Evolutionary conservation across 148 eudicot genomes (phyloP).

Genomic region (Silene conica): DNA sequence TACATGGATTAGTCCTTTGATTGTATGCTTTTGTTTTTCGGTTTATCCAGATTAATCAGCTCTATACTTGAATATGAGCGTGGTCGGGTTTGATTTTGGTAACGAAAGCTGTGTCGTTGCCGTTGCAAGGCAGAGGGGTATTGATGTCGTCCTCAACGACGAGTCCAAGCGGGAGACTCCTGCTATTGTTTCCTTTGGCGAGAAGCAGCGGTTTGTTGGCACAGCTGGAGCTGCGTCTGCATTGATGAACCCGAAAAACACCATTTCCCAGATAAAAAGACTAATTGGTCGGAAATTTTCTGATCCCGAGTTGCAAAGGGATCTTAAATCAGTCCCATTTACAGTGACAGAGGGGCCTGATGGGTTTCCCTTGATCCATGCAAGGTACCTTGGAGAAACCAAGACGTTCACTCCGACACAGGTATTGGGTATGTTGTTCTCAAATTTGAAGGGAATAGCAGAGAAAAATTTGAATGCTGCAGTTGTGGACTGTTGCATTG

Average conservation of each 20-base stretch:
- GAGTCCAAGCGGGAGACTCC: slow-evolving; percentile 96
- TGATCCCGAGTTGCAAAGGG: slow-evolving; percentile 80
- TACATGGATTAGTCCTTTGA: background rate
- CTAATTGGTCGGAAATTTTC: slow-evolving; percentile 65
- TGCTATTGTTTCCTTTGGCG: slow-evolving; percentile 87
- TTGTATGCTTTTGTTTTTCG: background rate
- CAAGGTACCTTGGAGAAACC: slow-evolving; percentile 59
- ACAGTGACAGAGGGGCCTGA: slow-evolving; percentile 79
- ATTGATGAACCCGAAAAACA: slow-evolving; percentile 90
- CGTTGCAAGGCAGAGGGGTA: slow-evolving; percentile 96
- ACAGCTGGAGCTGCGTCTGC: slow-evolving; percentile 94
- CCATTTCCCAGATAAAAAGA: slow-evolving; percentile 82
- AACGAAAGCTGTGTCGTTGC: slow-evolving; percentile 94
- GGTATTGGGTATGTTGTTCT: slow-evolving; percentile 76
- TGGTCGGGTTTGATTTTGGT: slow-evolving; percentile 92
- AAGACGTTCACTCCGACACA: slow-evolving; percentile 77
- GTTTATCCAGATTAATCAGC: slow-evolving; percentile 7
- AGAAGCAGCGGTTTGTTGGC: slow-evolving; percentile 89
- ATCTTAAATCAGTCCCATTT: slow-evolving; percentile 68
- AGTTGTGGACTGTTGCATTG: slow-evolving; percentile 93
- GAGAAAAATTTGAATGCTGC: slow-evolving; percentile 84
- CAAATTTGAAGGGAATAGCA: slow-evolving; percentile 79
- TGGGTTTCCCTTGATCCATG: slow-evolving; percentile 85
- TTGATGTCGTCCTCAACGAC: slow-evolving; percentile 91
- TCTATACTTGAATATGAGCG: slow-evolving; percentile 54